Base-by-base conservation (phyloP, 2,329 filamentous ascomycete genomes). In the Alternaria dauci region DNA sequence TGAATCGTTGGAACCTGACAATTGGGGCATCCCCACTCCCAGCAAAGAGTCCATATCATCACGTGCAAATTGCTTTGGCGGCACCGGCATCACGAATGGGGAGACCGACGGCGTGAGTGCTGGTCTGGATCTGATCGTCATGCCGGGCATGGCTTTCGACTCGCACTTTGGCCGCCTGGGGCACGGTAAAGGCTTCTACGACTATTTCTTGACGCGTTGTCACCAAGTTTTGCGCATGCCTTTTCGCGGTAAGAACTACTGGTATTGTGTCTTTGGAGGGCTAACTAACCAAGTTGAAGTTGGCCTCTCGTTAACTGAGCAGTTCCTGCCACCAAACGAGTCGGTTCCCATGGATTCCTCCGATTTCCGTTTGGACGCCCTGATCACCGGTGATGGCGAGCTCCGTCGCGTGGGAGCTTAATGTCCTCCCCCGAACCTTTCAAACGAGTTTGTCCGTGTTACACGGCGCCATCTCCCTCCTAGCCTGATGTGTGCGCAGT, bases 131-230 rank as follows among this genome's bases (percentile, higher is more conserved):
- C 79, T 99, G 67, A 91, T 99, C 65, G 84, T 99, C 28, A 87
- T 98, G 84, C 95, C 95, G 1, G 95, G 94, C 12, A 91, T 99
- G 72, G 94, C 93, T 3, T 99, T 99, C 79, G 94, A 97, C 77
- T 83, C 83, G 3, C 82, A 81, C 12, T 86, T 95, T 62, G 87
- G 90, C 68, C 87, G 95, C 70, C 85, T 98, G 20, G 95, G 95
- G 41, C 95, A 99, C 79, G 95, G 95, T 58, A 96, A 93, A 79
- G 95, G 95, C 32, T 99, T 96, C 81, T 99, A 99, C 83, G 95
- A 99, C 81, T 91, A 89, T 78, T 99, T 97, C 79, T 81, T 99
- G 75, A 87, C 90, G 72, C 88, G 90, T 69, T 96, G 94, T 85
- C 77, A 85, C 78, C 78, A 79, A 67, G 73, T 71, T 66, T 77